Percentiles rank a stretch among this genome's conserved stretches.
phyloP scores from a whole-genome alignment of 805 yeast genomes.

The Candida michaelii region DNA sequence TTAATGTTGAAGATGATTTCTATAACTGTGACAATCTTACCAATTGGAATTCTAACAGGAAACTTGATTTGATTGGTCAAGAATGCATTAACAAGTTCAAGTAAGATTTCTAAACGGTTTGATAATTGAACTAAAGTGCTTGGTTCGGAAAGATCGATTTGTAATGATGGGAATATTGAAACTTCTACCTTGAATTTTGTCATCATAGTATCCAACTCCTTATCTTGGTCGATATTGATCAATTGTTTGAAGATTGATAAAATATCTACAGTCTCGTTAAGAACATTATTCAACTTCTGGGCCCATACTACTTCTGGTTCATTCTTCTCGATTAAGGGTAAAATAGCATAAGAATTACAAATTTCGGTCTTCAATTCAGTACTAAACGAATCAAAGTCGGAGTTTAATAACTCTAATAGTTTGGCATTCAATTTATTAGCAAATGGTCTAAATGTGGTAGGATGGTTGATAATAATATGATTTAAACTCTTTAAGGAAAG shows the following conservation, averaged over 20 bases:
- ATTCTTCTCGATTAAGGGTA: constrained; percentile 56
- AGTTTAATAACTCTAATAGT: constrained; percentile 35
- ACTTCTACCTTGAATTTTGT: constrained; percentile 28
- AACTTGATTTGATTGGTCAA: constrained; percentile 52
- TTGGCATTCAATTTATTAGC: constrained; percentile 59
- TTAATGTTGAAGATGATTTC: constrained; percentile 60
- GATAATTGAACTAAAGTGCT: constrained; percentile 51
- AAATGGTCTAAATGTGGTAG: constrained; percentile 82
- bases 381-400: constrained; percentile 29
- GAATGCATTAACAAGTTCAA: constrained; percentile 40
- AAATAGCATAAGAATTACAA: constrained; percentile 52
- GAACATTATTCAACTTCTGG: constrained; percentile 44
- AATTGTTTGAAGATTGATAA: constrained; percentile 58
- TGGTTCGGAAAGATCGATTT: constrained; percentile 60
- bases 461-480: constrained; percentile 51
- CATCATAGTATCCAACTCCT: constrained; percentile 37
- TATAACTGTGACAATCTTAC: constrained; percentile 48
- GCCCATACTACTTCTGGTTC: constrained; percentile 49
- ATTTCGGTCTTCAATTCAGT: constrained; percentile 39
- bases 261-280: constrained; percentile 56
- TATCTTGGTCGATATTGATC: constrained; percentile 59
- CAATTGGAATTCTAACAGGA: constrained; percentile 63
- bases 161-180: constrained; percentile 44
- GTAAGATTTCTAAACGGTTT: constrained; percentile 48
- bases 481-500: constrained; percentile 34